phyloP scores from a whole-genome alignment of 2,329 filamentous ascomycete genomes.

The Ophiosphaerella korrae region DNA sequence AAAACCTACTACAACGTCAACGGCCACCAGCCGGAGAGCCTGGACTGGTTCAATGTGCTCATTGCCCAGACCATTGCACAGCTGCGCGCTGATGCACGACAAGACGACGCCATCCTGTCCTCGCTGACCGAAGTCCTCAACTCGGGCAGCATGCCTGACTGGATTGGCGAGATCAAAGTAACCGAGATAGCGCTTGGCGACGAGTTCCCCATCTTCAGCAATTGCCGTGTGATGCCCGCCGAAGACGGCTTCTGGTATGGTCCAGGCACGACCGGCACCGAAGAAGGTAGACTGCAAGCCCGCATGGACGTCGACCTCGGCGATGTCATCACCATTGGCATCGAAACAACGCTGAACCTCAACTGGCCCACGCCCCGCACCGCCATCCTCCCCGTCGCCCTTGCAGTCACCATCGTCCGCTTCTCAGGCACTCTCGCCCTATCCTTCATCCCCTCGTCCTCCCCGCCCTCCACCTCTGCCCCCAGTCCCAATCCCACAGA shows the following conservation, averaged over 20 bases:
- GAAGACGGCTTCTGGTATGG: constrained; percentile 67
- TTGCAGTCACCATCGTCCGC: constrained; percentile 88
- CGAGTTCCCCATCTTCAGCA: constrained; percentile 98
- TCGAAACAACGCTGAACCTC: constrained; percentile 91
- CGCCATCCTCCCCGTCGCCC: constrained; percentile 86
- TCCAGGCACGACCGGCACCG: constrained; percentile 55
- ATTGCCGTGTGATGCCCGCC: constrained; percentile 92
- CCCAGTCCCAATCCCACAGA: constrained; percentile 38
- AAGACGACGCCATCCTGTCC: constrained; percentile 86
- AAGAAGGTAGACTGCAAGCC: constrained; percentile 82
- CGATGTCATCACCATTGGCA: constrained; percentile 91
- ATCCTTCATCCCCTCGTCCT: constrained; percentile 78
- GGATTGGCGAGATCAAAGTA: constrained; percentile 90
- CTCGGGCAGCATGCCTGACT: constrained; percentile 83
- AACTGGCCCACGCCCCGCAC: constrained; percentile 93
- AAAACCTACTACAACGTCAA: constrained; percentile 98
- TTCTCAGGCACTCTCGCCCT: constrained; percentile 95
- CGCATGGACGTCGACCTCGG: constrained; percentile 96
- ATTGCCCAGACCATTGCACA: constrained; percentile 97
- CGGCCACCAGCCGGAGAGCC: constrained; percentile 91
- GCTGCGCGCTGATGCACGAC: constrained; percentile 87
- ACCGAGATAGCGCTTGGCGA: constrained; percentile 94
- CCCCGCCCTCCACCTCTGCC: constrained; percentile 30
- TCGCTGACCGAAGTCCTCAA: constrained; percentile 87
- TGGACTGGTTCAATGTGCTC: constrained; percentile 99